phyloP scores from a whole-genome alignment of 345 rosid genomes.

The Geranium brycei region DNA sequence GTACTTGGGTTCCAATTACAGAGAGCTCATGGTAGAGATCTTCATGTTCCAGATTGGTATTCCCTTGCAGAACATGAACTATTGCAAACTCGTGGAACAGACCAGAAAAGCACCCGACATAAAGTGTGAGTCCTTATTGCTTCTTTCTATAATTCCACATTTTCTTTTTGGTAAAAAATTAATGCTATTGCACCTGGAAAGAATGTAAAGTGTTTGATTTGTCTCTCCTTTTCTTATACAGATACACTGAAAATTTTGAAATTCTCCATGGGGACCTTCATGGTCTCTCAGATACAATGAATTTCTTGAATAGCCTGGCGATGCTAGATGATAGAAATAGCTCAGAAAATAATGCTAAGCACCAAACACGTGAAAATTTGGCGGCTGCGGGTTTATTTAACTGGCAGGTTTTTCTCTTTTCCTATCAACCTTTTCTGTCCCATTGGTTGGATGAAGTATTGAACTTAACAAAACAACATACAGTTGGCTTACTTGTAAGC shows the following conservation, averaged over 20 bases:
- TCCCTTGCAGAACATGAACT: constrained; percentile 80
- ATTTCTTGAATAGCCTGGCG: constrained; percentile 68
- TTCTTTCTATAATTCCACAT: not conserved
- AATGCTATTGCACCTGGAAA: not conserved
- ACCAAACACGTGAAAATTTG: constrained; percentile 66
- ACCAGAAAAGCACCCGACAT: constrained; percentile 20
- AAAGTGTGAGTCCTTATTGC: constrained; percentile 34
- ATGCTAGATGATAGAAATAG: constrained; percentile 42
- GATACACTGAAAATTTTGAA: constrained; percentile 63
- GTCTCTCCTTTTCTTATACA: constrained; percentile 20
- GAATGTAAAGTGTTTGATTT: not conserved
- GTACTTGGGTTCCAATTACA: constrained; percentile 94
- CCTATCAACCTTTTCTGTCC: not conserved
- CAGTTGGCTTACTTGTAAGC: not conserved
- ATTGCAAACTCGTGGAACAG: constrained; percentile 31
- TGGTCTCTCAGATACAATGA: constrained; percentile 70
- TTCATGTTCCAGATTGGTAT: constrained; percentile 96
- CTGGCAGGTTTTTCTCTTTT: constrained; percentile 60
- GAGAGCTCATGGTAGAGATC: constrained; percentile 84
- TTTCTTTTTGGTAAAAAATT: too few species aligned
- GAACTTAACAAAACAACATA: not conserved
- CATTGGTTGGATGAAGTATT: not conserved
- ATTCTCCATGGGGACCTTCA: constrained; percentile 83
- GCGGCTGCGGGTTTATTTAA: constrained; percentile 93
- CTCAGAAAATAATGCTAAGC: constrained; percentile 49